A percentile compares a stretch with the other conserved stretches of the same genome.
These are phyloP conservation scores for Naganishia sp. DNA, from an alignment of 1,284 basidiomycete genomes.

Conservation along the genomic window DNA sequence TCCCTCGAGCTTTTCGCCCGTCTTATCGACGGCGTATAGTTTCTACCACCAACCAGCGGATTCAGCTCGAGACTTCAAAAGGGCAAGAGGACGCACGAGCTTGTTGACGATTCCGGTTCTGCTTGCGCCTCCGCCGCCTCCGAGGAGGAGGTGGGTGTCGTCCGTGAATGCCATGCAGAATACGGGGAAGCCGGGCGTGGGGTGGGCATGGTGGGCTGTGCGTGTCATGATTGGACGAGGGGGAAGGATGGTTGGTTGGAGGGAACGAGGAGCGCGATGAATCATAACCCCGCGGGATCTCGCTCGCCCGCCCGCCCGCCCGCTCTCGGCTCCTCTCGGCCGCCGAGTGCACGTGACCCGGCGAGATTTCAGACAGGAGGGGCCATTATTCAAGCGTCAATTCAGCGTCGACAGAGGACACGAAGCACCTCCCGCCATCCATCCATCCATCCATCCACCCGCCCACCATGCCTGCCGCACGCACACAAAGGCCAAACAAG, in stretches of 20 bases:
- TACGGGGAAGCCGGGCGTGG: constrained; percentile 75
- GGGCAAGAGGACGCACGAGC: constrained; percentile 62
- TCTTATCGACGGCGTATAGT: constrained; percentile 66
- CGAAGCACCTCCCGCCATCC: not conserved
- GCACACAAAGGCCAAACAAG: constrained; percentile 18
- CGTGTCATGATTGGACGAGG: constrained; percentile 61
- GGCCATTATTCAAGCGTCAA: not conserved
- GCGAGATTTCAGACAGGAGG: constrained; percentile 12
- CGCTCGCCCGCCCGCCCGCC: too few species aligned
- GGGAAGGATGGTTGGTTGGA: too few species aligned
- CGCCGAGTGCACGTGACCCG: constrained; percentile 14
- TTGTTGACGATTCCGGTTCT: constrained; percentile 89
- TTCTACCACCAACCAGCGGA: constrained; percentile 7
- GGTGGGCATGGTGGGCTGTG: constrained; percentile 72
- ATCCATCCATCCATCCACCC: not conserved
- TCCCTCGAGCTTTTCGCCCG: constrained; percentile 62
- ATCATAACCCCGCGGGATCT: not conserved
- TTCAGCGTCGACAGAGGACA: not conserved
- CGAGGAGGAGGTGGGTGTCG: constrained; percentile 72
- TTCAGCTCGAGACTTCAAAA: not conserved
- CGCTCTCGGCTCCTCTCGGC: too few species aligned
- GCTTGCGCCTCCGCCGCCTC: constrained; percentile 81
- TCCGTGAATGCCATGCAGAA: constrained; percentile 83
- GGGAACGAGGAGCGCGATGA: not conserved
- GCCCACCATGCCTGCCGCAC: constrained; percentile 24